These are phyloP conservation scores for Cystobasidium ongulense DNA, from an alignment of 768 basidiomycete species.

Conservation along the genomic window DNA sequence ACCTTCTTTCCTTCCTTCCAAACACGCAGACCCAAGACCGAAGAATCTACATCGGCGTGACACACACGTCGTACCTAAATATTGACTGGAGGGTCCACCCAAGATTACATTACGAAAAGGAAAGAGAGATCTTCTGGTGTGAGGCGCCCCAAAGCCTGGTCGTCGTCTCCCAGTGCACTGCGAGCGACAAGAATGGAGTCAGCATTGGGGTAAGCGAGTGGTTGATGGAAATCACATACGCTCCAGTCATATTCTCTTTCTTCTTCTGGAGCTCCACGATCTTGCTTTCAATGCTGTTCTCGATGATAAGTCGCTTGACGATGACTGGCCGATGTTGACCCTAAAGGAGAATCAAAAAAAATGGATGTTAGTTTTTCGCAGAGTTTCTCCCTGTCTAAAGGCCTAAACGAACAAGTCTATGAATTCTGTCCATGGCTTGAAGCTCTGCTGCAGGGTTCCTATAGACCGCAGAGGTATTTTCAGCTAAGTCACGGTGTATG, in stretches of 20 bases:
- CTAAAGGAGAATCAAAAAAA: neutral
- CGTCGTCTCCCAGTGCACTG: slow-evolving; percentile 17
- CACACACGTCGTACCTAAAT: too few species aligned
- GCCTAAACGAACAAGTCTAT: slow-evolving; percentile 37
- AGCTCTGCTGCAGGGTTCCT: slow-evolving; percentile 10
- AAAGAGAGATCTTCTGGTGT: slow-evolving; percentile 25
- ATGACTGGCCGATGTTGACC: slow-evolving; percentile 77
- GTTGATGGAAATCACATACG: neutral
- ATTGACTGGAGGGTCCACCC: too few species aligned
- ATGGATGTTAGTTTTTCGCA: neutral
- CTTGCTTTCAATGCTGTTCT: slow-evolving; percentile 87
- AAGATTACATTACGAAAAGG: slow-evolving; percentile 10
- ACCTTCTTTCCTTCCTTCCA: too few species aligned
- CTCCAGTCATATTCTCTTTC: slow-evolving; percentile 32
- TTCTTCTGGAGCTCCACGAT: slow-evolving; percentile 96
- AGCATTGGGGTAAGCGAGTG: neutral
- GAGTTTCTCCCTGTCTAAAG: neutral
- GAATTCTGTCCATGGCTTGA: slow-evolving; percentile 39
- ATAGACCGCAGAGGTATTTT: neutral
- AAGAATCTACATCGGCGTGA: too few species aligned
- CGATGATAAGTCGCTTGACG: slow-evolving; percentile 85
- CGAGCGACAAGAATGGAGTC: neutral
- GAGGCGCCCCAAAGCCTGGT: slow-evolving; percentile 16
- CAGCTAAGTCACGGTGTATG: slow-evolving; percentile 17
- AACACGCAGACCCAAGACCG: too few species aligned